A percentile compares a stretch with the other conserved stretches of the same genome.
These are phyloP conservation scores for Plasmodium chabaudi DNA, from an alignment of 169 alveolate species.

Conservation along the genomic window DNA sequence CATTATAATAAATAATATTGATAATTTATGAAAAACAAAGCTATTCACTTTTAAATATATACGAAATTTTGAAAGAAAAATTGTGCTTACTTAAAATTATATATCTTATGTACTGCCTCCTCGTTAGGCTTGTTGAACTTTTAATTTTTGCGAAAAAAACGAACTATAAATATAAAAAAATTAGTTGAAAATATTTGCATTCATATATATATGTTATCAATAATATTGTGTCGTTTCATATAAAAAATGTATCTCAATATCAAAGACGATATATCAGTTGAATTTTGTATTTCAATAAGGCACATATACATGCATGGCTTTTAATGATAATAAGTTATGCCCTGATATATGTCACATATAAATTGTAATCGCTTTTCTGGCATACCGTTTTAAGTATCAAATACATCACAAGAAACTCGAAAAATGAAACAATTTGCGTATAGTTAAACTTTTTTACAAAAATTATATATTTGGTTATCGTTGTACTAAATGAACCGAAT, in stretches of 20 bases:
- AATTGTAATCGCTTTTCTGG: too few relatives aligned
- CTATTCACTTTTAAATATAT: neutral
- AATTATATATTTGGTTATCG: conserved; percentile 51
- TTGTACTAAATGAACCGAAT: conserved; percentile 51
- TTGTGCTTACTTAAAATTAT: conserved; percentile 41
- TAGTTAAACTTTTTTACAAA: conserved; percentile 63
- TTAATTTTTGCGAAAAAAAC: conserved; percentile 39
- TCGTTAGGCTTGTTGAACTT: conserved; percentile 50
- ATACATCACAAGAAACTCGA: conserved; percentile 47
- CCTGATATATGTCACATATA: too few relatives aligned
- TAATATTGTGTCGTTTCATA: neutral
- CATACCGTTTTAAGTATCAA: conserved; percentile 25
- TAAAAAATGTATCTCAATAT: neutral
- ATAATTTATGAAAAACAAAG: neutral
- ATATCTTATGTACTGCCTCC: conserved; percentile 60
- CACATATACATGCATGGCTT: too few relatives aligned
- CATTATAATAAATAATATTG: neutral
- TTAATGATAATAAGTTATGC: too few relatives aligned
- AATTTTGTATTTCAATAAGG: too few relatives aligned
- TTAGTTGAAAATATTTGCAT: neutral
- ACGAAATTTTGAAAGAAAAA: neutral
- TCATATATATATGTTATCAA: too few relatives aligned
- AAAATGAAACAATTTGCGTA: conserved; percentile 42
- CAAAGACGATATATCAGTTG: too few relatives aligned
- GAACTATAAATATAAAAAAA: conserved; percentile 9